A percentile compares a stretch with the other conserved stretches of the same genome.
Conservation (phyloP, 2,329 filamentous ascomycete genomes). For the Aspergillus udagawae region DNA sequence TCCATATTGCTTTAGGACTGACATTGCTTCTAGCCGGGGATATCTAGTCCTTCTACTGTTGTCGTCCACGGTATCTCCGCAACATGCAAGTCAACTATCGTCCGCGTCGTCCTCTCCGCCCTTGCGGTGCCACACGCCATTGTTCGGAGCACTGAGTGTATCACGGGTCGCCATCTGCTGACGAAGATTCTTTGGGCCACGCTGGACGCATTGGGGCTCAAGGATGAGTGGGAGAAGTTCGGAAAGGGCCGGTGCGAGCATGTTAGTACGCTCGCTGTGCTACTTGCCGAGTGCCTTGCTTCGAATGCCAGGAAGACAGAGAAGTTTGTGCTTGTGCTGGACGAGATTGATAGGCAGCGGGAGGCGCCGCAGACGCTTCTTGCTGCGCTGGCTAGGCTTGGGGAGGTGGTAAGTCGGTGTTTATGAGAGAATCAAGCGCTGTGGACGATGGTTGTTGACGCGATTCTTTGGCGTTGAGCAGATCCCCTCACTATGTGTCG, state of each 20-base stretch:
- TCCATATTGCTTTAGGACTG: not conserved
- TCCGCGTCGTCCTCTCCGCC: conserved; percentile 59
- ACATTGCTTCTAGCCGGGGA: conserved; percentile 21
- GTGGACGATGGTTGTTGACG: not conserved
- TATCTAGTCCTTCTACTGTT: conserved; percentile 69
- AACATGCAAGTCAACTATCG: conserved; percentile 77
- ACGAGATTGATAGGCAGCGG: conserved; percentile 79
- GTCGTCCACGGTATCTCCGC: conserved; percentile 81
- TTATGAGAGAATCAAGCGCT: not conserved
- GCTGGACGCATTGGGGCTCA: conserved; percentile 32
- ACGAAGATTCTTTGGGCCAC: conserved; percentile 43
- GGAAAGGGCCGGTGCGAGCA: conserved; percentile 68
- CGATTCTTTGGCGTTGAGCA: conserved; percentile 33
- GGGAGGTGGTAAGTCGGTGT: conserved; percentile 63
- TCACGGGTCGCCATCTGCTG: conserved; percentile 43
- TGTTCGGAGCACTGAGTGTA: conserved; percentile 43
- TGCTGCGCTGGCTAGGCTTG: conserved; percentile 74
- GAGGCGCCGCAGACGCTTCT: conserved; percentile 76
- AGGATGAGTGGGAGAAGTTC: conserved; percentile 42
- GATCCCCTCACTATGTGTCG: conserved; percentile 72
- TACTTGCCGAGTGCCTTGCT: conserved; percentile 52
- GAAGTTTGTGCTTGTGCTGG: conserved; percentile 78
- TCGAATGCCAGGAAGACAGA: conserved; percentile 29
- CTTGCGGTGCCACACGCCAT: conserved; percentile 47
- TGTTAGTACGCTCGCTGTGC: conserved; percentile 69